Evolutionary conservation across 1,284 basidiomycete species (phyloP).

Genomic region (Marasmius tenuissimus): DNA sequence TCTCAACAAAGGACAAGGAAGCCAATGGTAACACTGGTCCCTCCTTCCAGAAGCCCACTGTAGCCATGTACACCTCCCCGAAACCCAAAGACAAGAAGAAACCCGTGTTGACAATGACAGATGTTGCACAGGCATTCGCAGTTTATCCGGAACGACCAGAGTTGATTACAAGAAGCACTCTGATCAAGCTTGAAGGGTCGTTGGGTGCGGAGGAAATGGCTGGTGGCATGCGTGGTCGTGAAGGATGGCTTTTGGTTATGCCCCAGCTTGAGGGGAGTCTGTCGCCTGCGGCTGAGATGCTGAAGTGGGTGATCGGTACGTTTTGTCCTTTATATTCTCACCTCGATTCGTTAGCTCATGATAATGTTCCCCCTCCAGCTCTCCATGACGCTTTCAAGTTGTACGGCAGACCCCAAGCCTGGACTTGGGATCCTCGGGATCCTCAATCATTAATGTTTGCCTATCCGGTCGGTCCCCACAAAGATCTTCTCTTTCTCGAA

Average conservation of each 20-base stretch:
- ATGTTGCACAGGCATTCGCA: constrained; percentile 76
- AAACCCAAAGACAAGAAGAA: constrained; percentile 75
- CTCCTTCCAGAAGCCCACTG: constrained; percentile 41
- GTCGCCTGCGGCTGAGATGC: constrained; percentile 70
- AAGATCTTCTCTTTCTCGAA: constrained; percentile 86
- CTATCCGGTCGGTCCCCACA: constrained; percentile 74
- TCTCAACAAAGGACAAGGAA: constrained; percentile 40
- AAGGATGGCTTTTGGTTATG: constrained; percentile 88
- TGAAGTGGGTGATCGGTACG: constrained; percentile 90
- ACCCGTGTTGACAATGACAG: constrained; percentile 54
- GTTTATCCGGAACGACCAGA: constrained; percentile 96
- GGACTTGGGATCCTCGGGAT: constrained; percentile 87
- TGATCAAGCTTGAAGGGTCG: constrained; percentile 86
- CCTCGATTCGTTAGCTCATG: constrained; percentile 3
- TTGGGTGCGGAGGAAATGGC: constrained; percentile 78
- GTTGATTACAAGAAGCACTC: constrained; percentile 80
- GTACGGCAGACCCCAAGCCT: constrained; percentile 81
- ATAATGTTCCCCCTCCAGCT: constrained; percentile 38
- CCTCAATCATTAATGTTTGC: constrained; percentile 77
- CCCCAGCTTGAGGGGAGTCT: constrained; percentile 62
- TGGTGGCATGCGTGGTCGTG: constrained; percentile 56
- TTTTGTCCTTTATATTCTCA: constrained; percentile 1
- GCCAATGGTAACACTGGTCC: constrained; percentile 20
- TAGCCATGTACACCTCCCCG: constrained; percentile 59
- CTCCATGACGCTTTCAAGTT: constrained; percentile 86